Base-by-base conservation (phyloP, 2,329 filamentous ascomycete species). In the Colletotrichum sublineola region DNA sequence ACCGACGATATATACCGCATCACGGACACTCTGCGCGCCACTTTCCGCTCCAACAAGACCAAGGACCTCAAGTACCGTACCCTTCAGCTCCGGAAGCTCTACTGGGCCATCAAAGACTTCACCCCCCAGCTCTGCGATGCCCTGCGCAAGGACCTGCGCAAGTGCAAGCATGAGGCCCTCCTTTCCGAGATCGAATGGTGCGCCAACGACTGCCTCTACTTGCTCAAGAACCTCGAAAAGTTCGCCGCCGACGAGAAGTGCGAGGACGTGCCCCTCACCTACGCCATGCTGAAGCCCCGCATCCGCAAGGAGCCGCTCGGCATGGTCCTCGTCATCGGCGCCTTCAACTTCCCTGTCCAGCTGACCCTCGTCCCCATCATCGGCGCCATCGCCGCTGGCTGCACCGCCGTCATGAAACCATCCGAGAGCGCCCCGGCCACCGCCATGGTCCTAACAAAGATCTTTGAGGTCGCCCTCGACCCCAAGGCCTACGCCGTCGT, bases 321-420 rank as follows among this genome's bases (percentile, higher is more conserved):
- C 46, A 86, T 91, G 52, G 90, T 94, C 14, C 86, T 98, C 77
- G 90, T 98, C 78, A 97, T 98, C 79, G 94, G 95, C 69, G 91
- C 96, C 55, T 98, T 94, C 89, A 99, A 99, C 86, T 97, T 95
- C 81, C 96, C 96, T 63, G 86, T 97, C 80, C 92, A 95, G 82
- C 87, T 98, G 55, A 90, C 91, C 48, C 80, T 98, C 52, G 88
- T 90, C 1, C 95, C 96, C 2, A 82, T 97, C 73, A 89, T 97
- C 74, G 96, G 96, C 70, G 96, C 96, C 78, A 97, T 99, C 77
- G 91, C 94, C 55, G 96, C 94, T 11, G 96, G 96, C 64, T 98
- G 96, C 82, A 96, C 95, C 7, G 94, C 92, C 58, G 86, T 98
- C 29, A 81, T 98, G 77, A 99, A 99, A 87, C 96, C 96, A 5